Percentiles rank a stretch among this genome's conserved stretches.
These are phyloP conservation scores for Jasminum sambac DNA, from an alignment of 257 asterid genomes.

Conservation along the genomic window DNA sequence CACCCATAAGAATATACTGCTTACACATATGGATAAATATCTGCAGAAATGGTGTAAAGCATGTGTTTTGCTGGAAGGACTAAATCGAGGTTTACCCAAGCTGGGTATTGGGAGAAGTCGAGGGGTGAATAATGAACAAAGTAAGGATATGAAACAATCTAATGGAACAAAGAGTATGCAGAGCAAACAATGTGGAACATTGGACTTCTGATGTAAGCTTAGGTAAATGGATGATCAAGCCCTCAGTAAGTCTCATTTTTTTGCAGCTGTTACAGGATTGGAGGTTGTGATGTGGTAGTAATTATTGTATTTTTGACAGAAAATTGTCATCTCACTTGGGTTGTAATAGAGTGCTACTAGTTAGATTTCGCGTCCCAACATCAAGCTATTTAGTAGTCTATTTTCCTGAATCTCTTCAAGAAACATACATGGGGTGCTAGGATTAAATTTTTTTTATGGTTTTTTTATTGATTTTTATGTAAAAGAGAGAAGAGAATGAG, in stretches of 20 bases:
- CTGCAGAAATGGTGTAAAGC: conserved; percentile 97
- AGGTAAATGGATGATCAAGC: neutral
- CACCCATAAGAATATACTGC: no score
- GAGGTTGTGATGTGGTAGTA: neutral
- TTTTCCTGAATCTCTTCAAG: no score
- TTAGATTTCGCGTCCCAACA: no score
- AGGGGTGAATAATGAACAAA: conserved; percentile 40
- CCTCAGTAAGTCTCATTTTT: neutral
- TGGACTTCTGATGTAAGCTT: conserved; percentile 54
- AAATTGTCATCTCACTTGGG: neutral
- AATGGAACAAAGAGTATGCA: conserved; percentile 49
- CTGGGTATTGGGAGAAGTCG: conserved; percentile 79
- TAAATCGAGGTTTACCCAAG: conserved; percentile 92
- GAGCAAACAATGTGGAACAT: conserved; percentile 73
- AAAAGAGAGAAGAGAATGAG: no score
- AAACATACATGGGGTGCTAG: no score
- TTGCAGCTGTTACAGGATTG: neutral
- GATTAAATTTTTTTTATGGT: no score
- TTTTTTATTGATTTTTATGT: no score
- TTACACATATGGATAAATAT: conserved; percentile 1
- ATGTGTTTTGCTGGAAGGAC: conserved; percentile 85
- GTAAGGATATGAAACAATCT: conserved; percentile 32
- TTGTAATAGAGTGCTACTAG: no score
- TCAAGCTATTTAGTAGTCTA: no score
- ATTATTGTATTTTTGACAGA: neutral